Evolutionary conservation across 495 filamentous ascomycete genomes (phyloP).

Genomic region (Aspergillus cristatus): DNA sequence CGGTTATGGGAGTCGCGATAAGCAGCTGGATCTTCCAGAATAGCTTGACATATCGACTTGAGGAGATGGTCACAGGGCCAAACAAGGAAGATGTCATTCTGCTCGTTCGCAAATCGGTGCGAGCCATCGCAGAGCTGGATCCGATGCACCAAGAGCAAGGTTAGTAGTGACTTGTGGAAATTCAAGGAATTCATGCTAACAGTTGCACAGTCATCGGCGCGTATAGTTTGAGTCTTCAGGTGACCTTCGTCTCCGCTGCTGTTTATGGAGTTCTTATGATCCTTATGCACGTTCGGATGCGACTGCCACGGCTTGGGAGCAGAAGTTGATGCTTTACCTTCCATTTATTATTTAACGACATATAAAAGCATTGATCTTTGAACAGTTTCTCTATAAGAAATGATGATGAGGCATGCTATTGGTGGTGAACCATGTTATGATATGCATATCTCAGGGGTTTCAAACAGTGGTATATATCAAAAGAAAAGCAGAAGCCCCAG

Average conservation of each 20-base stretch:
- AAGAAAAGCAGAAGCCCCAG: no score
- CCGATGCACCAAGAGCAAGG: constrained; percentile 43
- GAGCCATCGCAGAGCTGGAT: constrained; percentile 38
- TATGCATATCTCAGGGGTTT: no score
- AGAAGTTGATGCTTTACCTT: no score
- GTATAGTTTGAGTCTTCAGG: constrained; percentile 48
- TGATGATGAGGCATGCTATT: no score
- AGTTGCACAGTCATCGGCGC: constrained; percentile 41
- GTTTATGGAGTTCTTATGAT: constrained; percentile 41
- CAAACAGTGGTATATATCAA: no score
- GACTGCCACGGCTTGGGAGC: constrained; percentile 44
- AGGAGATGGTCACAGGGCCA: constrained; percentile 44
- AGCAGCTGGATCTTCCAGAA: constrained; percentile 74
- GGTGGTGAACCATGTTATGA: no score
- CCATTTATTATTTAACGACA: no score
- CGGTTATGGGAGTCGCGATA: constrained; percentile 60
- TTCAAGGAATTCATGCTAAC: constrained; percentile 13
- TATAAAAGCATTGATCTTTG: no score
- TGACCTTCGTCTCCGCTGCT: constrained; percentile 44
- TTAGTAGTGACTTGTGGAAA: constrained; percentile 16
- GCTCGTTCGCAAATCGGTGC: constrained; percentile 46
- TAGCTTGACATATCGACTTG: constrained; percentile 49
- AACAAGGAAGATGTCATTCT: constrained; percentile 43
- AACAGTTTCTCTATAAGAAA: no score
- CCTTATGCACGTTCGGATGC: constrained; percentile 40